These are phyloP conservation scores for Tuber brumale DNA, from an alignment of 495 filamentous ascomycete species.

Conservation along the genomic window DNA sequence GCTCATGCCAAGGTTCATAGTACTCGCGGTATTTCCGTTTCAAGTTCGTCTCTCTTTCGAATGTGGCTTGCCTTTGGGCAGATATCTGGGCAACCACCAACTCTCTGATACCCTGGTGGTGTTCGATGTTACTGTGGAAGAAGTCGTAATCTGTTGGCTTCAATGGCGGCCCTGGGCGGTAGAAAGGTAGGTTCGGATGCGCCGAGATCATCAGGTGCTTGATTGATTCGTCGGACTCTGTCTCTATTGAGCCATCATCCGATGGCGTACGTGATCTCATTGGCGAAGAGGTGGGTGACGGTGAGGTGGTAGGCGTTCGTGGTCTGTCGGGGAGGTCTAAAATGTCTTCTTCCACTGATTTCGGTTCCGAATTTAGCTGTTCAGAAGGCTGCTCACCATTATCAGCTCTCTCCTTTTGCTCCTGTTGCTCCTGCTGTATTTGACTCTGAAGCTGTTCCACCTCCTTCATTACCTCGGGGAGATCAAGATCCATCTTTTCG, in stretches of 20 bases:
- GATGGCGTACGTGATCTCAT: slow-evolving; percentile 33
- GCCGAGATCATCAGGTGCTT: slow-evolving; percentile 8
- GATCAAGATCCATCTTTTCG: slow-evolving; percentile 9
- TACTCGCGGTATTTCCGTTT: slow-evolving; percentile 38
- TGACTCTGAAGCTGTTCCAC: slow-evolving; percentile 26
- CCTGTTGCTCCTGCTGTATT: slow-evolving; percentile 27
- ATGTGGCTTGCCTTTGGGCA: slow-evolving; percentile 27
- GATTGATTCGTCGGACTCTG: slow-evolving; percentile 29
- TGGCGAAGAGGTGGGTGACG: slow-evolving; percentile 25
- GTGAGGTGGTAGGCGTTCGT: slow-evolving; percentile 24
- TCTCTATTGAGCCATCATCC: slow-evolving; percentile 28
- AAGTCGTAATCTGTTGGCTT: slow-evolving; percentile 37
- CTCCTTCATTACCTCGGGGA: slow-evolving; percentile 15
- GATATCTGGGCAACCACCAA: slow-evolving; percentile 38
- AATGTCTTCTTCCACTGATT: slow-evolving; percentile 11
- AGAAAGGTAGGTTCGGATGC: slow-evolving; percentile 33
- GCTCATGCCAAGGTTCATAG: slow-evolving; percentile 32
- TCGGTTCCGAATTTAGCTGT: slow-evolving; percentile 6
- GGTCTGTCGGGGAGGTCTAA: slow-evolving; percentile 19
- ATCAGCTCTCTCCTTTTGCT: slow-evolving; percentile 21
- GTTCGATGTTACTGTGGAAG: slow-evolving; percentile 29
- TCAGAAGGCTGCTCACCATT: not conserved
- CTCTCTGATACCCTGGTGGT: slow-evolving; percentile 35
- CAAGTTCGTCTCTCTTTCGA: slow-evolving; percentile 29
- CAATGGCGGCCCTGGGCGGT: slow-evolving; percentile 27